Conservation (phyloP, 2,329 filamentous ascomycete genomes). For the Conoideocrella luteorostrata region DNA sequence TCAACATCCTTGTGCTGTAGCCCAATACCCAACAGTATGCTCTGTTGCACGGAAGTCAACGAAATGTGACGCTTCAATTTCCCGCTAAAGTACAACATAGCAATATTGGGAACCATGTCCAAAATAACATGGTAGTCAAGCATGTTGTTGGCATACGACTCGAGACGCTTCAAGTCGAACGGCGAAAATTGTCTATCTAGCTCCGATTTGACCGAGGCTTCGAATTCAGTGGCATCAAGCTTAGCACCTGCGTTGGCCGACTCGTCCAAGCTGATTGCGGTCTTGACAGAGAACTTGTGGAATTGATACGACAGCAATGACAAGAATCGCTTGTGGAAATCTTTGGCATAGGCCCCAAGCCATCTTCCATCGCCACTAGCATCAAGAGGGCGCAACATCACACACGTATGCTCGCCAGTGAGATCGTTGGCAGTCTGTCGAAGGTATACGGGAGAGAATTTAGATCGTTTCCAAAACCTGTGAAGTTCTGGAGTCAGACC, state of each 20-base stretch:
- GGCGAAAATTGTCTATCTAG: conserved; percentile 76
- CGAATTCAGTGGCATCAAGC: conserved; percentile 46
- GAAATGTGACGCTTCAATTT: conserved; percentile 61
- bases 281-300: conserved; percentile 68
- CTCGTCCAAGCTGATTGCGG: conserved; percentile 83
- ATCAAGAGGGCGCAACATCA: conserved; percentile 83
- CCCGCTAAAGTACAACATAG: conserved; percentile 78
- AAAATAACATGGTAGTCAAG: conserved; percentile 97
- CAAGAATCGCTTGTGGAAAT: conserved; percentile 93
- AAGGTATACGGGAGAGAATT: conserved; percentile 85
- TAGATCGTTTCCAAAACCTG: conserved; percentile 91
- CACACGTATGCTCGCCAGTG: conserved; percentile 94
- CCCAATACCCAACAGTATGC: conserved; percentile 83
- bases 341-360: conserved; percentile 84
- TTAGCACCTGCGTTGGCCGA: conserved; percentile 69
- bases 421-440: conserved; percentile 93
- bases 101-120: conserved; percentile 80
- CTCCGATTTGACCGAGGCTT: conserved; percentile 62
- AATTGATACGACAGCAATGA: conserved; percentile 90
- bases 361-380: conserved; percentile 65
- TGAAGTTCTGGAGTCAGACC: conserved; percentile 81
- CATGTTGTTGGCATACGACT: conserved; percentile 94
- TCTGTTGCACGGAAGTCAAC: conserved; percentile 76
- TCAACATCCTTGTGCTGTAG: conserved; percentile 86
- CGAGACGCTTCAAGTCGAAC: conserved; percentile 90